phyloP scores from a whole-genome alignment of 495 filamentous ascomycete species.

The Neohortaea acidophila region DNA sequence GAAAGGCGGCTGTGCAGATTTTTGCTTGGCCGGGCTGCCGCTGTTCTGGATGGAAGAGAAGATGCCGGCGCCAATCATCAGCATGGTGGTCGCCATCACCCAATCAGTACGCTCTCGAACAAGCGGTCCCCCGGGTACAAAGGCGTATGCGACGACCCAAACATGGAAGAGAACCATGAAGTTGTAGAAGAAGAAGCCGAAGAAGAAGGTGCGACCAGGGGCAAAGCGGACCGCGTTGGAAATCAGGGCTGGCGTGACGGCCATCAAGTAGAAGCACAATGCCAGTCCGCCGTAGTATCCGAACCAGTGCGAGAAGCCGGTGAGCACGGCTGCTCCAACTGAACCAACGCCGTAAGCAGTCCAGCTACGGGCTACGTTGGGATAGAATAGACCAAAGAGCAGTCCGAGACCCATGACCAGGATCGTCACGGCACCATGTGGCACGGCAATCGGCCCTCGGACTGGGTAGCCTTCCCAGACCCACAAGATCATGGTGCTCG shows the following conservation, averaged over 20 bases:
- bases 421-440: constrained; percentile 75
- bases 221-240: constrained; percentile 55
- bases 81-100: constrained; percentile 76
- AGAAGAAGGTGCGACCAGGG: constrained; percentile 64
- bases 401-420: constrained; percentile 75
- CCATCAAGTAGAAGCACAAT: constrained; percentile 66
- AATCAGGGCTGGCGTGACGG: constrained; percentile 63
- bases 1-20: constrained; percentile 33
- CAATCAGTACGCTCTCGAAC: constrained; percentile 92
- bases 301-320: constrained; percentile 65
- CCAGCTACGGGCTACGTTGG: constrained; percentile 60
- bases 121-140: constrained; percentile 90
- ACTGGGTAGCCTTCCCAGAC: constrained; percentile 97
- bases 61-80: constrained; percentile 70
- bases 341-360: constrained; percentile 63
- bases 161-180: constrained; percentile 85
- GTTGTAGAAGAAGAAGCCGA: constrained; percentile 82
- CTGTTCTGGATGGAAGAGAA: constrained; percentile 51
- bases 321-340: constrained; percentile 66
- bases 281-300: constrained; percentile 77
- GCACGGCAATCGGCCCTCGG: constrained; percentile 71
- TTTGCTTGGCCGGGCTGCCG: constrained; percentile 11
- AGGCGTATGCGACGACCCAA: constrained; percentile 97
- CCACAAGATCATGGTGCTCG: constrained; percentile 98
- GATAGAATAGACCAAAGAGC: constrained; percentile 58